Conservation (phyloP, 768 basidiomycete species). For the Lactarius trivialis region DNA sequence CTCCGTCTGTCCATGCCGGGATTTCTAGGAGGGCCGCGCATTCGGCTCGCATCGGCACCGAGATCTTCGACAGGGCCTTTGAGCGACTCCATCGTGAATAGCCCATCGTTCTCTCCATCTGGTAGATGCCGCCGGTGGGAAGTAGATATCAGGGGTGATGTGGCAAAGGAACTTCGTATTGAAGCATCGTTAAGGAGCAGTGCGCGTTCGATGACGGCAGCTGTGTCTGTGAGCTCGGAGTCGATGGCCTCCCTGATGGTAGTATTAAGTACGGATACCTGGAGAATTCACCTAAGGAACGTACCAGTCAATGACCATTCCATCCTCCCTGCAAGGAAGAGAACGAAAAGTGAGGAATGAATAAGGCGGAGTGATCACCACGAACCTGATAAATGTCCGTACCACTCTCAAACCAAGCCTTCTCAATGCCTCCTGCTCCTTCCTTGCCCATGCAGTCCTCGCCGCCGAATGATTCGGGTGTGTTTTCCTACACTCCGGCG, state of each 20-base stretch:
- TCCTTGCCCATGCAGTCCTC: conserved; percentile 16
- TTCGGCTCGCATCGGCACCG: background rate
- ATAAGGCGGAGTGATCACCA: background rate
- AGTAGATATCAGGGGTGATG: background rate
- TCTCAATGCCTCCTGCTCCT: conserved; percentile 11
- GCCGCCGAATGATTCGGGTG: conserved; percentile 3
- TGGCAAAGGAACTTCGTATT: background rate
- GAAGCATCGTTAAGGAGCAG: background rate
- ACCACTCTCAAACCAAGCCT: conserved; percentile 12
- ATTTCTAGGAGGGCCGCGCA: background rate
- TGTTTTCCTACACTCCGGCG: conserved; percentile 15
- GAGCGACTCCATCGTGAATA: background rate
- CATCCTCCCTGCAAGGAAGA: conserved; percentile 16
- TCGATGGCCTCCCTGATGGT: conserved; percentile 5
- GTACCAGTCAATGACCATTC: conserved; percentile 25
- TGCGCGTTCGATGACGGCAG: conserved; percentile 16
- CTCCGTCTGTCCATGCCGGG: background rate
- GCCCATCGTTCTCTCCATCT: background rate
- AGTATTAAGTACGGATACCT: background rate
- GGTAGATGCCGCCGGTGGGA: background rate
- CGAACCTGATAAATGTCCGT: conserved; percentile 21
- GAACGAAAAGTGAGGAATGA: background rate
- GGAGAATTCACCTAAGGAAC: background rate
- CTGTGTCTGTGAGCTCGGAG: background rate
- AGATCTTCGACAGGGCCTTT: background rate